Base-by-base conservation (phyloP, 2,329 filamentous ascomycete species). In the Ceratocystiopsis minuta region DNA sequence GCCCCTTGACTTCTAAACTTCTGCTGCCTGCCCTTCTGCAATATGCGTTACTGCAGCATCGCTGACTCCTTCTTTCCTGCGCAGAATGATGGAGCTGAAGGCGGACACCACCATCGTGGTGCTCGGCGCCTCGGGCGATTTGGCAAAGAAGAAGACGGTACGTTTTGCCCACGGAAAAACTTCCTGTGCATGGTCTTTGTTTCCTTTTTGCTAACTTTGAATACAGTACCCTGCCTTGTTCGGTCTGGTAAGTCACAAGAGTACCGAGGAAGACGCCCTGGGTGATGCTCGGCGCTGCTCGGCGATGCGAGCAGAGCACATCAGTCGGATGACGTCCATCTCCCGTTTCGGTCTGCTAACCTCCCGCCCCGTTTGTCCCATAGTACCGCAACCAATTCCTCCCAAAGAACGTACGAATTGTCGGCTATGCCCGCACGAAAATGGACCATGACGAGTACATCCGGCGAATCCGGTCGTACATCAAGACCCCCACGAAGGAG, bases 141-240 rank as follows among this genome's bases (percentile, higher is more conserved):
- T 98, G 52, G 90, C 90, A 40, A 98, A 98, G 75, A 98, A 98
- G 80, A 98, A 98, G 79, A 98, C 90, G 37, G 86, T 93, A 65
- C 24, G 7, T 28, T 28, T 28, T 2, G 7, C 4, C 24, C 7
- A 6, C 24, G 24, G 24, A 28, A 28, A 28, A 28, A 28, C 24
- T 10, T 9, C 24, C 24, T 2, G 24, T 10, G 24, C 9, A 28
- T 28, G 6, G 2, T 28, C 11, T 28, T 28, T 6, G 24, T 10
- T 10, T 28, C 3, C 40, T 43, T 48, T 36, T 37, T 39, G 51
- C 54, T 57, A 51, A 62, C 52, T 49, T 48, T 34, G 41, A 45
- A 44, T 15, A 10, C 51, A 94, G 83, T 98, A 93, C 67, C 90
- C 90, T 51, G 90, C 90, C 46, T 78, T 98, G 43, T 98, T 98